Base-by-base conservation (phyloP, 106 monocot species). In the Phalaenopsis equestris region DNA sequence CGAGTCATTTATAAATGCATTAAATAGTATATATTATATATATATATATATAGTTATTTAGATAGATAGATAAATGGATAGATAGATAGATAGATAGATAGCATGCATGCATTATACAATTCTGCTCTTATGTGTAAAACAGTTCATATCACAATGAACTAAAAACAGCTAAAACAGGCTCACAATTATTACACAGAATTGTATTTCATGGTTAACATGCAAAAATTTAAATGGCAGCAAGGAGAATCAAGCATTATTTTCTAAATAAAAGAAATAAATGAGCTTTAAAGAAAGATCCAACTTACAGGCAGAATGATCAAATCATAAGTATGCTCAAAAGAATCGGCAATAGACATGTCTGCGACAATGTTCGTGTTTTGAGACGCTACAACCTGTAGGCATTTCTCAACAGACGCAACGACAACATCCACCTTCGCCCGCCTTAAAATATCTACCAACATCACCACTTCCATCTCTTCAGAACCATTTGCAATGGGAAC, bases 401-500 rank as follows among this genome's bases (percentile, higher is more conserved):
- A 84, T 80, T 94, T 97, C 84, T 92, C 97, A 80, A 97, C 84
- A 75, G 97, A 97, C 65, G 93, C 97, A 81, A 97, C 76, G 56
- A 92, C 83, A 56, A 94, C 94, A 79, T 97, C 55, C 43, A 88
- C 83, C 76, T 89, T 94, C 47, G 97, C 97, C 39, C 97, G 86
- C 79, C 97, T 87, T 84, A 97, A 83, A 76, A 94, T 92, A 80
- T 94, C 90, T 11, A 87, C 89, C 17, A 92, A 65, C 36, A 90
- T 88, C 68, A 94, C 89, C 23, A 92, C 87, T 84, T 97, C 97
- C 83, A 92, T 92, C 75, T 90, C 97, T 85, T 94, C 92, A 75
- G 89, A 92, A 16, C 92, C 94, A 92, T 97, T 90, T 76, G 94
- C 97, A 85, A 97, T 79, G 73, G 97, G 97, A 82, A 97, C 61